Conservation (phyloP, 1,284 basidiomycete species). For the Athelia psychrophila region DNA sequence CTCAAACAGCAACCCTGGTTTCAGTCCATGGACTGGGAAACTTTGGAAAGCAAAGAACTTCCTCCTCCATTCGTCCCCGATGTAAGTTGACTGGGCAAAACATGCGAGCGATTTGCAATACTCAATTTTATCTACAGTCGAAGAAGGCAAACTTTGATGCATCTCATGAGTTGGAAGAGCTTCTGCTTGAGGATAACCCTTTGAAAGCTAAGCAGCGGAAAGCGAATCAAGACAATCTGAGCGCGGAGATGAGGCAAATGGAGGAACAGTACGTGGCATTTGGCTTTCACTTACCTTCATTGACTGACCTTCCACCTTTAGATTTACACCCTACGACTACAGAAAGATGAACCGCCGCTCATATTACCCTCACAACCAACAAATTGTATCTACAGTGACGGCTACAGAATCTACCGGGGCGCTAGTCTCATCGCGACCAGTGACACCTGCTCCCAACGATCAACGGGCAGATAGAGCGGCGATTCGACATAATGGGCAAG, state of each 20-base stretch:
- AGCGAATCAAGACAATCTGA: conserved; percentile 84
- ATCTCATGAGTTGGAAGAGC: conserved; percentile 97
- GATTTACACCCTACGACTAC: conserved; percentile 82
- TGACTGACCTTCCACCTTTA: conserved; percentile 20
- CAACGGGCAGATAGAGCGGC: conserved; percentile 11
- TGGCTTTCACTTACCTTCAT: conserved; percentile 1
- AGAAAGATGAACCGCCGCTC: conserved; percentile 81
- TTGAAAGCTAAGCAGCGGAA: conserved; percentile 93
- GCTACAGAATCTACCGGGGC: conserved; percentile 40
- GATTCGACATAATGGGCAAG: not conserved
- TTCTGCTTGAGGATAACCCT: conserved; percentile 95
- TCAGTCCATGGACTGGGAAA: conserved; percentile 81
- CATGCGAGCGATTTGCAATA: conserved; percentile 1
- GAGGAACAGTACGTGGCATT: conserved; percentile 83
- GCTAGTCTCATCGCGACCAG: conserved; percentile 40
- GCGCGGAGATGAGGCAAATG: conserved; percentile 93
- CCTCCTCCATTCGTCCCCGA: conserved; percentile 91
- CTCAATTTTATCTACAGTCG: conserved; percentile 46
- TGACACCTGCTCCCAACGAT: conserved; percentile 36
- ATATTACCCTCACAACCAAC: conserved; percentile 79
- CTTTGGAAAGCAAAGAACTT: conserved; percentile 77
- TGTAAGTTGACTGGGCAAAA: conserved; percentile 34
- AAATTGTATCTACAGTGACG: conserved; percentile 48
- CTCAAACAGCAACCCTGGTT: conserved; percentile 89
- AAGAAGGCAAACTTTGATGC: conserved; percentile 99